These are phyloP conservation scores for Auricularia heimuer DNA, from an alignment of 768 basidiomycete genomes.

Conservation along the genomic window DNA sequence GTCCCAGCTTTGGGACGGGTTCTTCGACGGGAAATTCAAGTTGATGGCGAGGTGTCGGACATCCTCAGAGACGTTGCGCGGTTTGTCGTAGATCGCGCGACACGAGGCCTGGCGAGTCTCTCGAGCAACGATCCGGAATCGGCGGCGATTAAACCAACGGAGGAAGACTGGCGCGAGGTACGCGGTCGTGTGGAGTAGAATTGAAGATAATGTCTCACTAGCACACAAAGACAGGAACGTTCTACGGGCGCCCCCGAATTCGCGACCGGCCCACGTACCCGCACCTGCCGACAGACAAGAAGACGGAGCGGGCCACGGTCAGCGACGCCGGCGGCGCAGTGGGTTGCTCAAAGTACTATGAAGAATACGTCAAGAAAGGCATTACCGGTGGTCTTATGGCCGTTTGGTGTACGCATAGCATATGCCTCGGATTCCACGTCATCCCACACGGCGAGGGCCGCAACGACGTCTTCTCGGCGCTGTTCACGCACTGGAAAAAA, in stretches of 20 bases:
- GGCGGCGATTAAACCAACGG: neutral
- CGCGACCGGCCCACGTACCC: neutral
- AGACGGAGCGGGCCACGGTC: neutral
- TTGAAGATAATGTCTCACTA: neutral
- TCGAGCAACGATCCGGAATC: neutral
- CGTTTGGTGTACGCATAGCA: neutral
- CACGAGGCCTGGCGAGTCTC: neutral
- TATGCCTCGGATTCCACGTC: neutral
- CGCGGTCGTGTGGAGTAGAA: neutral
- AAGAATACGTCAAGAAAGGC: neutral
- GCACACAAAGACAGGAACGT: neutral
- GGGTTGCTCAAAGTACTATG: neutral
- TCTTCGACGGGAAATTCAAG: neutral
- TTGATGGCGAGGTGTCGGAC: neutral
- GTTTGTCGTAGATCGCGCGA: neutral
- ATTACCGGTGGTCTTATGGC: neutral
- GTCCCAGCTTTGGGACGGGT: neutral
- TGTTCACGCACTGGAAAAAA: conserved; percentile 24
- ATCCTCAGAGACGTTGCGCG: neutral
- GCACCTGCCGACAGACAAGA: neutral
- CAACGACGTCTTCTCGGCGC: conserved; percentile 31
- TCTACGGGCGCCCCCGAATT: neutral
- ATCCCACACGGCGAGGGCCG: conserved; percentile 28
- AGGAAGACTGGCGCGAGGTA: neutral
- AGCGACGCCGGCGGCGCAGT: neutral